Conservation (phyloP, 1,284 basidiomycete genomes). For the Heterobasidion annosum region DNA sequence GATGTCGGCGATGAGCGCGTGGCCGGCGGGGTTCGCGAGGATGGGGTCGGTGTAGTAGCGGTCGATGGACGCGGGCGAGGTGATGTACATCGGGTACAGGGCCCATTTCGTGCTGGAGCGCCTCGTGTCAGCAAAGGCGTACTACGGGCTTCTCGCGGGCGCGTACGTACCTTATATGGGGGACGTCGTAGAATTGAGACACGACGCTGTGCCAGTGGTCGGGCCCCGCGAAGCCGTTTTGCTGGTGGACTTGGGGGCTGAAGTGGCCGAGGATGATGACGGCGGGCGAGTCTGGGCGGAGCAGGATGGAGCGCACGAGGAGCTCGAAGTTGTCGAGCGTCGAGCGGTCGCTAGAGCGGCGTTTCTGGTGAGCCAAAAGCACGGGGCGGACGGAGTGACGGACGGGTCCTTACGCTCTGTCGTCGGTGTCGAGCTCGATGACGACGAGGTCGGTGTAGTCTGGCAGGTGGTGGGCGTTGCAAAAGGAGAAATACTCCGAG, state of each 20-base stretch:
- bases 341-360: slow-evolving; percentile 46
- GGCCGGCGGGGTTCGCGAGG: slow-evolving; percentile 74
- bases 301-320: slow-evolving; percentile 82
- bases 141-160: background rate
- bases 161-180: slow-evolving; percentile 60
- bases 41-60: slow-evolving; percentile 78
- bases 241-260: slow-evolving; percentile 70
- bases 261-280: slow-evolving; percentile 90
- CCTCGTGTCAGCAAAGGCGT: background rate
- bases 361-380: background rate
- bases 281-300: slow-evolving; percentile 83
- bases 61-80: slow-evolving; percentile 57
- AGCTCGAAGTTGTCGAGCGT: slow-evolving; percentile 83
- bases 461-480: slow-evolving; percentile 84
- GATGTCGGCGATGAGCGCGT: slow-evolving; percentile 79
- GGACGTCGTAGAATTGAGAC: slow-evolving; percentile 93
- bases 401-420: slow-evolving; percentile 53
- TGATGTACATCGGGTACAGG: slow-evolving; percentile 76
- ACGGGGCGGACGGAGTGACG: slow-evolving; percentile 21
- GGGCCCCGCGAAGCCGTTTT: slow-evolving; percentile 78
- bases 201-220: slow-evolving; percentile 84
- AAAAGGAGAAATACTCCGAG: slow-evolving; percentile 90
- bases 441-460: slow-evolving; percentile 90
- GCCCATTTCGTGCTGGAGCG: slow-evolving; percentile 63
- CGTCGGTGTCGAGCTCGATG: slow-evolving; percentile 86